Base-by-base conservation (phyloP, 352 stramenopile species). In the Phytophthora capsici region DNA sequence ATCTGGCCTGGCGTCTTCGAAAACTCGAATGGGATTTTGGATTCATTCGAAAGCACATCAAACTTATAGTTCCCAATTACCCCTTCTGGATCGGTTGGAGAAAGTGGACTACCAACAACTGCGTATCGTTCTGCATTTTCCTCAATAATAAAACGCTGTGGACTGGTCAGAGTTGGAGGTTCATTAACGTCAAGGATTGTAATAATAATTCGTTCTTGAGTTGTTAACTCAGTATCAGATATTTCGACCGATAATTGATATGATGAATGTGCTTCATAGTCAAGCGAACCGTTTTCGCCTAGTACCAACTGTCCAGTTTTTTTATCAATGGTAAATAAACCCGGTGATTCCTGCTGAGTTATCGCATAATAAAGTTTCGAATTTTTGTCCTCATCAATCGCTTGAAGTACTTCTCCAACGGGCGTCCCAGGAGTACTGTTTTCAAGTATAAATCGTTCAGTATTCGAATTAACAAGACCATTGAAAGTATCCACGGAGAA, bases 151-250 rank as follows among this genome's bases (percentile, higher is more conserved):
- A 67, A 50, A 13, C 47, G 5, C 45, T 71, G 66, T 34, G 66
- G 66, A 20, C 49, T 74, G 2, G 23, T 19, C 16, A 74, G 38
- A 8, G 57, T 28, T 2, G 66, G 66, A 3, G 66, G 36, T 38
- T 74, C 66, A 14, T 74, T 74, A 6, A 74, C 54, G 46, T 74
- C 55, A 12, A 61, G 2, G 23, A 74, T 25, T 9, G 45, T 41
- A 1, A 71, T 38, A 20, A 41, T 1, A n/a, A 71, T 28, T 62
- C 61, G 70, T 32, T 40, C 44, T 28, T 57, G 22, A 7, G 1
- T 59, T 26, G 49, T 28, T 16, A 74, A 45, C 19, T 63, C 23
- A 0, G 32, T 48, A 28, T 74, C 66, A 5, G 17, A 67, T 37
- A 37, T 60, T 9, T 50, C 40, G 37, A 74, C 17, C 23, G 63